Conservation (phyloP, 129 eudicot species). For the Saposhnikovia divaricata region DNA sequence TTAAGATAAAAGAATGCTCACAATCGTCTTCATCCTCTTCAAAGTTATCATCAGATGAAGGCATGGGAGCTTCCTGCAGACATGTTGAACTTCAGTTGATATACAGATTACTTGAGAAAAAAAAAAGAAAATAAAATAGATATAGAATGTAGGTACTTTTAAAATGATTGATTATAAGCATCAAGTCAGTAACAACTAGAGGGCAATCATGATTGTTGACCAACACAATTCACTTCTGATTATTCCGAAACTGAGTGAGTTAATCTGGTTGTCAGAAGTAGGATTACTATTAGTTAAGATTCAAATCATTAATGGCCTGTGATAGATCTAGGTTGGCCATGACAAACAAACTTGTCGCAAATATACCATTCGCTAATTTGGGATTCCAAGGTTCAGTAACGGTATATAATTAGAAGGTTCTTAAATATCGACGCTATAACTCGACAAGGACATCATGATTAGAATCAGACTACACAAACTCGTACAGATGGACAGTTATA, state of each 20-base stretch:
- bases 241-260: neutral
- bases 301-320: neutral
- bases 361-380: neutral
- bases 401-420: neutral
- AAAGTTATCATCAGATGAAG: slow-evolving; percentile 20
- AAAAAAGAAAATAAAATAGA: neutral
- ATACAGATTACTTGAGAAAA: slow-evolving; percentile 2
- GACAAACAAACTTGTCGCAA: neutral
- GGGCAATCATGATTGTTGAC: neutral
- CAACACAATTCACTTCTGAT: neutral
- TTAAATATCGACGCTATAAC: neutral
- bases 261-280: neutral
- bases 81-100: slow-evolving; percentile 8
- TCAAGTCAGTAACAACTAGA: neutral
- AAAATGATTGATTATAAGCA: neutral
- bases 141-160: neutral
- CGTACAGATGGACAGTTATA: neutral
- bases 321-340: neutral
- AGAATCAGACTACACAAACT: too few relatives aligned
- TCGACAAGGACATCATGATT: neutral
- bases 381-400: neutral
- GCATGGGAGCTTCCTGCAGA: slow-evolving; percentile 41
- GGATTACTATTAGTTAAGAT: neutral
- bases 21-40: slow-evolving; percentile 57
- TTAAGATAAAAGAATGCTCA: slow-evolving; percentile 75